A percentile compares a stretch with the other conserved stretches of the same genome.
Evolutionary conservation across 78 protist genomes (phyloP).

Genomic region (Goniomonas avonlea): DNA sequence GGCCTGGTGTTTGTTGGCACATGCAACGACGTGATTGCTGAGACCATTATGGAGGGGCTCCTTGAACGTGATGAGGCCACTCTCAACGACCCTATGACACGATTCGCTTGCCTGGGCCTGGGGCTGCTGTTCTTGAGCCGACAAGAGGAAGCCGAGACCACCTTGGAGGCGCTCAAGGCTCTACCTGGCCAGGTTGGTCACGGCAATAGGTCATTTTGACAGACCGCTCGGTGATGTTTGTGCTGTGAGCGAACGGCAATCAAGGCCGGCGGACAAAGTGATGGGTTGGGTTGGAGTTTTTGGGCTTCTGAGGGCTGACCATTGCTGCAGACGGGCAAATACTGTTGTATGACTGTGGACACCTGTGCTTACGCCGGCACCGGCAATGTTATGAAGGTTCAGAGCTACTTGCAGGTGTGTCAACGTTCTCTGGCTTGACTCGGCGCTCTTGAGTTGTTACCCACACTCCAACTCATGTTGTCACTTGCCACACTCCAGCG

Average conservation of each 20-base stretch:
- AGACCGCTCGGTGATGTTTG: too few relatives aligned
- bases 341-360: conserved; percentile 46
- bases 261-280: too few relatives aligned
- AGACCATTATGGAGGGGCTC: conserved; percentile 40
- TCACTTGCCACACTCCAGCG: too few relatives aligned
- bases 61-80: background rate
- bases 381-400: conserved; percentile 91
- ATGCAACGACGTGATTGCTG: conserved; percentile 55
- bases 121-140: conserved; percentile 69
- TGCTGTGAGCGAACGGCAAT: too few relatives aligned
- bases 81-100: background rate
- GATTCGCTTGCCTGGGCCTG: conserved; percentile 30
- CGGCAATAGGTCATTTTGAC: background rate
- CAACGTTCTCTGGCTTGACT: too few relatives aligned
- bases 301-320: too few relatives aligned
- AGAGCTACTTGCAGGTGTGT: conserved; percentile 64
- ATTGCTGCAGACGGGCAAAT: background rate
- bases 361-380: conserved; percentile 94
- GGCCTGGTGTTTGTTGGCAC: conserved; percentile 86
- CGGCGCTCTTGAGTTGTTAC: too few relatives aligned
- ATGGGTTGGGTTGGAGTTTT: too few relatives aligned
- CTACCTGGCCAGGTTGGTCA: conserved; percentile 37
- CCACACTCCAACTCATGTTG: too few relatives aligned
- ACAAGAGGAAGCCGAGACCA: conserved; percentile 68
- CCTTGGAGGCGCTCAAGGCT: conserved; percentile 66